phyloP scores from a whole-genome alignment of 1,139 yeast species.

The Suhomyces coccinellae region DNA sequence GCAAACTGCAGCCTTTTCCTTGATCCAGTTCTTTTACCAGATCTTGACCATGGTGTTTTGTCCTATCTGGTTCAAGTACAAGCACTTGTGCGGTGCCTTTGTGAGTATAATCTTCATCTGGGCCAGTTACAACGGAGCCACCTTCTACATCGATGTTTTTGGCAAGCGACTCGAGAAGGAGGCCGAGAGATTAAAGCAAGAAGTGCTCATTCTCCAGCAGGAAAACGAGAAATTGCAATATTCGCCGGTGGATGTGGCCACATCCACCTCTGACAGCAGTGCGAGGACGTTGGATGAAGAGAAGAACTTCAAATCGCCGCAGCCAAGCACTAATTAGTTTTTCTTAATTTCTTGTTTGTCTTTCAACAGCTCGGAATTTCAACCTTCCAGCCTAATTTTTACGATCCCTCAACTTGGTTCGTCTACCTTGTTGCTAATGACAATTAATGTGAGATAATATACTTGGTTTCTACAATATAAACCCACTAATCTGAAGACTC shows the following conservation, averaged over 20 bases:
- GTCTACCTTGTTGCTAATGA: conserved; percentile 6
- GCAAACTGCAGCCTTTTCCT: conserved; percentile 82
- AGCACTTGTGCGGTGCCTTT: conserved; percentile 66
- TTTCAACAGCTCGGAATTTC: neutral
- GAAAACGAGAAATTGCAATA: conserved; percentile 14
- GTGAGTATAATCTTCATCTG: conserved; percentile 68
- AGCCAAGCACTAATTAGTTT: neutral
- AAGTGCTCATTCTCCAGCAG: conserved; percentile 55
- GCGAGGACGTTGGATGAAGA: conserved; percentile 2
- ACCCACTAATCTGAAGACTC: too few relatives aligned
- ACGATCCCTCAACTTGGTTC: conserved; percentile 8
- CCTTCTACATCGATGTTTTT: conserved; percentile 87
- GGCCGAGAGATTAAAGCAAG: conserved; percentile 66
- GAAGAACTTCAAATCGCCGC: neutral
- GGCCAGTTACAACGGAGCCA: conserved; percentile 92
- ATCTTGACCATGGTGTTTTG: conserved; percentile 85
- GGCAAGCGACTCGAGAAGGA: conserved; percentile 87
- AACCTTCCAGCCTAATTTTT: neutral
- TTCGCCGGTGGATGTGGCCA: conserved; percentile 10
- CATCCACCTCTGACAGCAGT: conserved; percentile 8
- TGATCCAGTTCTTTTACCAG: conserved; percentile 86
- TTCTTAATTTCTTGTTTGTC: neutral
- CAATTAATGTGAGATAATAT: neutral
- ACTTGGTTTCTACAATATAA: neutral
- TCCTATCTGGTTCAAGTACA: conserved; percentile 79